Base-by-base conservation (phyloP, 2,329 filamentous ascomycete genomes). In the Hirsutella rhossiliensis region DNA sequence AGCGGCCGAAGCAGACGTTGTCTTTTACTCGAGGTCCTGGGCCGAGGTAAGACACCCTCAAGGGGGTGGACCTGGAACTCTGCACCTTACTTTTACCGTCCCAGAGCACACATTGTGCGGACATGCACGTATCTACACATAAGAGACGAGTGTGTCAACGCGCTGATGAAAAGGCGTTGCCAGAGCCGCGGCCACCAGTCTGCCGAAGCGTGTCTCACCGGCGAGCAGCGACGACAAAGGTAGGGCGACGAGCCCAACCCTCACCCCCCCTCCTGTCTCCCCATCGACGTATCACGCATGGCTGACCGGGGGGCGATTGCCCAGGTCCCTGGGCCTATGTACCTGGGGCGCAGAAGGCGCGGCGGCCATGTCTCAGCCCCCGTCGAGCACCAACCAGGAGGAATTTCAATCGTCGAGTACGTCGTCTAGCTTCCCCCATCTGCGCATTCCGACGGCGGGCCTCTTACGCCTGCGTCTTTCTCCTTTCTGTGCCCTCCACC, bases 11-110 rank as follows among this genome's bases (percentile, higher is more conserved):
- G 82, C 80, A 20, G 78, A 87, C 54, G 72, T 84, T 17, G 75
- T 87, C n/a, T 85, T 87, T 58, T 87, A 82, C 62, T 84, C 82
- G 12, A 75, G 72, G 53, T 70, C 68, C 42, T 87, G 83, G 82
- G 82, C 82, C 47, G 72, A 80, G 66, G 80, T 82, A 62, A 61
- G 60, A 51, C 39, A 40, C 32, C 39, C 34, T 11, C 6, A 28
- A 32, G 23, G 12, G 17, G n/a, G 23, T 2, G 23, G 9, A 27
- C 23, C 6, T 7, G 23, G 23, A 27, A 27, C 23, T 3, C 23
- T 6, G 23, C 23, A 27, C 23, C 23, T 9, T 27, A 9, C 23
- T 27, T 27, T 27, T 27, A 27, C 23, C 9, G 23, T 27, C 23
- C 23, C 23, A 34, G n/a, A 38, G 18, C 28, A 31, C 28, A 31